Conservation (phyloP, 352 stramenopile species). For the Phytophthora lateralis region DNA sequence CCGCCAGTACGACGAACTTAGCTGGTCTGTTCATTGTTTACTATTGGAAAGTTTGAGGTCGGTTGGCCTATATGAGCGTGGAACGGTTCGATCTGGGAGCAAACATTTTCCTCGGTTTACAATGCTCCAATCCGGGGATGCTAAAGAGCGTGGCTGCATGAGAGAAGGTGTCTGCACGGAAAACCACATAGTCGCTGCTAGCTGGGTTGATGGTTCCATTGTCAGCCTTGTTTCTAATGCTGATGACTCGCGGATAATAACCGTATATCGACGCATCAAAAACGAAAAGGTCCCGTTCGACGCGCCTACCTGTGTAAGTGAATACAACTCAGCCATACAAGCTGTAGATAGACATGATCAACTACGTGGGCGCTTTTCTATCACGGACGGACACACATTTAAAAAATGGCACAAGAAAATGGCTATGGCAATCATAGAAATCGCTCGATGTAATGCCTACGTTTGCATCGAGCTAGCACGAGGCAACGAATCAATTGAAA, state of each 20-base stretch:
- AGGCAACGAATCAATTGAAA: no score
- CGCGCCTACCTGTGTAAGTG: slow-evolving; percentile 26
- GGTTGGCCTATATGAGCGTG: slow-evolving; percentile 26
- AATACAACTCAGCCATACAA: slow-evolving; percentile 46
- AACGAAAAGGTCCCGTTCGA: slow-evolving; percentile 10
- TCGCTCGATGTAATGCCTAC: slow-evolving; percentile 27
- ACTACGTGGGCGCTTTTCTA: slow-evolving; percentile 27
- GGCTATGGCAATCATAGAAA: slow-evolving; percentile 21
- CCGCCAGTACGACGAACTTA: no score
- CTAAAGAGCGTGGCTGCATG: slow-evolving; percentile 7
- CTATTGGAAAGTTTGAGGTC: slow-evolving; percentile 29
- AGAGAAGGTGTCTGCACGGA: slow-evolving; percentile 17
- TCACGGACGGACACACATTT: slow-evolving; percentile 32
- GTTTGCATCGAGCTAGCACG: background rate
- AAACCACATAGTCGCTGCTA: slow-evolving; percentile 30
- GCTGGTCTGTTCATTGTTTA: no score
- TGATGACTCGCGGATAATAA: slow-evolving; percentile 14
- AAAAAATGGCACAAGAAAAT: slow-evolving; percentile 43
- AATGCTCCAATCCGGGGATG: slow-evolving; percentile 8
- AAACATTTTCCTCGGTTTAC: slow-evolving; percentile 28
- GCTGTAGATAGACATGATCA: slow-evolving; percentile 36
- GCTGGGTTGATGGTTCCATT: slow-evolving; percentile 32
- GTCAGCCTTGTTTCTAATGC: slow-evolving; percentile 34
- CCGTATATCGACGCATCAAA: slow-evolving; percentile 19
- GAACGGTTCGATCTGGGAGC: slow-evolving; percentile 19